Conservation (phyloP, 768 basidiomycete genomes). For the Pleurotus pulmonarius region DNA sequence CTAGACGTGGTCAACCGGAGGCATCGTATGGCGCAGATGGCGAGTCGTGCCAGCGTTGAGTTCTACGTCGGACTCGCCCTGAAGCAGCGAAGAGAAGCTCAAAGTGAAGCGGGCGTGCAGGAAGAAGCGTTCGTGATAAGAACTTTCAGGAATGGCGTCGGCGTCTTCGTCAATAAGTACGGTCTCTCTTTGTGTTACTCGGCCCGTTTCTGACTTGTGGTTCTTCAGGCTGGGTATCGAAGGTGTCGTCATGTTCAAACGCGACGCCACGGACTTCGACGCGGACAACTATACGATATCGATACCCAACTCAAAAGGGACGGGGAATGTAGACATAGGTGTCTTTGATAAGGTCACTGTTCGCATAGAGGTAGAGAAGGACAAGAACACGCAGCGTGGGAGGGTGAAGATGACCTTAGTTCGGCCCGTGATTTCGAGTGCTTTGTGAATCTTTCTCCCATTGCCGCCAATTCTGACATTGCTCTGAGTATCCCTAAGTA, state of each 20-base stretch:
- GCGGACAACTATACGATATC: slow-evolving; percentile 88
- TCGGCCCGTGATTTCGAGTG: slow-evolving; percentile 56
- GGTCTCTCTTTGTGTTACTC: slow-evolving; percentile 44
- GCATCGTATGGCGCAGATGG: slow-evolving; percentile 97
- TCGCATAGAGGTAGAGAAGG: slow-evolving; percentile 91
- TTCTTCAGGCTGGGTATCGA: slow-evolving; percentile 82
- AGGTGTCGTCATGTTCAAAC: slow-evolving; percentile 92
- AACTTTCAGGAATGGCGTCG: slow-evolving; percentile 90
- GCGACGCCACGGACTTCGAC: slow-evolving; percentile 76
- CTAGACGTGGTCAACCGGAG: slow-evolving; percentile 85
- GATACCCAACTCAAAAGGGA: slow-evolving; percentile 43
- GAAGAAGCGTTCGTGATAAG: slow-evolving; percentile 94
- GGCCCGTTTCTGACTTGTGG: neutral
- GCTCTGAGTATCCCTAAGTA: no score
- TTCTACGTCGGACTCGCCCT: slow-evolving; percentile 95
- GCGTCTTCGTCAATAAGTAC: slow-evolving; percentile 94
- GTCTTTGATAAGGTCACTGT: slow-evolving; percentile 95
- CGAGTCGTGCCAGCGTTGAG: slow-evolving; percentile 92
- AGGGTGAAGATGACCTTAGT: slow-evolving; percentile 82
- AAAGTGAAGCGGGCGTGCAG: slow-evolving; percentile 39
- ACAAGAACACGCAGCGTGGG: slow-evolving; percentile 88
- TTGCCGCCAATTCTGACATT: no score
- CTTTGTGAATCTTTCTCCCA: slow-evolving; percentile 20
- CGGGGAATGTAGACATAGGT: slow-evolving; percentile 55
- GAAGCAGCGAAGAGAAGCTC: slow-evolving; percentile 55